Evolutionary conservation across 352 stramenopile genomes (phyloP), one percentile per base, ranked within the genome.

Genomic region (Elongisporangium undulatum): DNA sequence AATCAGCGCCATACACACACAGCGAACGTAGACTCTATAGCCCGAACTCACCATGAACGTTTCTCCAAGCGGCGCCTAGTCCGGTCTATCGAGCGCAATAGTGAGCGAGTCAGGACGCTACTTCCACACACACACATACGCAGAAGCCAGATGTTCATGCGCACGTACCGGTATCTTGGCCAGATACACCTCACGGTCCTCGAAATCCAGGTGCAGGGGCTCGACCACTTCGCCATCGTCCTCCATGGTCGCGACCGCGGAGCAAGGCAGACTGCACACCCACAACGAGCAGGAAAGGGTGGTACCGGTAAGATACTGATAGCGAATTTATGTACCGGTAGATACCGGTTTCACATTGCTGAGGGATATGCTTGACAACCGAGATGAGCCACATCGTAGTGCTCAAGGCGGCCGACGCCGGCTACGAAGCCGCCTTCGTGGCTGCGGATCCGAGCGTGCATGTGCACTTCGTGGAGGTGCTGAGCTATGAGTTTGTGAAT

Each of bases 211-310:
- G 67, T 93, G 85, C 69, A 95, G 68, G 51, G 85, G 85, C 83
- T 97, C 89, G 50, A 96, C 83, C n/a, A 96, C 76, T 54, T 96
- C 77, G 49, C 94, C 84, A 55, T 96, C 89, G 61, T 97, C 82
- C 7, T 75, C 70, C 80, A 92, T 92, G 20, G 29, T 41, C 5
- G 29, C 29, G 29, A 41, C 29, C 29, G 29, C 29, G 29, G 29
- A 41, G 29, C 8, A 41, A 41, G 13, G 13, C 29, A 41, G 29
- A 15, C 9, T 41, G 29, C 29, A 41, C 29, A 41, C 29, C 29
- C 29, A 41, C 29, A 41, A 41, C 29, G 29, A n/a, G n/a, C 5
- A 4, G 13, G 9, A 13, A 41, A 15, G 5, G 29, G 29, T 41
- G 2, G 13, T 41, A 41, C 29, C 29, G 29, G 9, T 41, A 15